Base-by-base conservation (phyloP, 2,329 filamentous ascomycete genomes). In the Domatiomyces globalis region DNA sequence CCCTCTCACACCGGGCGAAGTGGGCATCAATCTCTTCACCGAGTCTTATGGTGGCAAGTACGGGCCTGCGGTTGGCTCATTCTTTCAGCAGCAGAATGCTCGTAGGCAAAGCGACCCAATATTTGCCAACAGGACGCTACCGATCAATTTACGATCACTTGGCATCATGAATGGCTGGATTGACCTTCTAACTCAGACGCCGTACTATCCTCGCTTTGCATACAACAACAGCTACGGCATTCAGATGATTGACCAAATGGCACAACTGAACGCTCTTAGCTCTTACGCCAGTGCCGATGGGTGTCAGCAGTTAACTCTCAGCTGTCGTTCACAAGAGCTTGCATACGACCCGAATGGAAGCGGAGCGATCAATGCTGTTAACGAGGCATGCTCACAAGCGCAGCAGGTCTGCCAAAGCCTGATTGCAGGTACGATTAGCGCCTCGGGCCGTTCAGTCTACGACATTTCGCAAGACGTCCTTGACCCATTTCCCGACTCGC, bases 41-140 rank as follows among this genome's bases (percentile, higher is more conserved):
- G 81, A 87, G 63, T 83, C 79, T 64, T 83, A 85, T 63, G 78
- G 81, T 33, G 84, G 84, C 10, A 77, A 80, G 51, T 87, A 85
- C 59, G 84, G 80, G 0, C 81, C 81, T 1, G 69, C 76, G 1
- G 83, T 85, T 59, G 79, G 80, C 9, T 58, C 68, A 2, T 70
- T 71, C 56, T 76, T 76, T 52, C 73, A 83, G 59, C 64, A 76
- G 51, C 81, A 87, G 65, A 87, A 87, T 58, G 63, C 69, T 17
- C 70, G 70, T 49, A 74, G 76, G 12, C 61, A 64, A n/a, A 75
- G 71, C 50, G 76, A 79, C 2, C 64, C 71, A 1, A 52, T 78
- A 1, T 63, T 73, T 7, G 65, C 62, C 17, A 58, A 59, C 9
- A 44, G 33, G 10, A 58, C 58, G 15, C 59, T 60, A 17, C 50